Percentiles rank a stretch among this genome's conserved stretches.
Evolutionary conservation across 2,329 filamentous ascomycete genomes (phyloP).

Genomic region (Aspergillus spinulosporus): DNA sequence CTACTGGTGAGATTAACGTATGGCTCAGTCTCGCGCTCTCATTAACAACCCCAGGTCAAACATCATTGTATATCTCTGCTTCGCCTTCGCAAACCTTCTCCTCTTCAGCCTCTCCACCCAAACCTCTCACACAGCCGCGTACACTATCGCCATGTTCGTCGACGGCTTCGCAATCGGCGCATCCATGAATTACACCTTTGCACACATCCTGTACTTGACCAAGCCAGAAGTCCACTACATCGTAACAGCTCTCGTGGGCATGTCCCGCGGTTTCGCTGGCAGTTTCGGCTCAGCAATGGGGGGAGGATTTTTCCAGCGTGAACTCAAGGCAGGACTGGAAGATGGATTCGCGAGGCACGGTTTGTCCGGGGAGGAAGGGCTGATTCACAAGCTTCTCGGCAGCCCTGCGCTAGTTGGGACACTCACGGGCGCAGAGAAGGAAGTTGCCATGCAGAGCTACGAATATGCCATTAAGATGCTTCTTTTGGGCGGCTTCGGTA

Average conservation of each 20-base stretch:
- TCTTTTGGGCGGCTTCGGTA: constrained; percentile 53
- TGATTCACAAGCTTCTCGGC: constrained; percentile 59
- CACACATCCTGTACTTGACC: constrained; percentile 74
- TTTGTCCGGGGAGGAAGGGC: constrained; percentile 39
- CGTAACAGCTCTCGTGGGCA: constrained; percentile 72
- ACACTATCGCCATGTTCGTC: constrained; percentile 62
- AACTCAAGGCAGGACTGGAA: constrained; percentile 58
- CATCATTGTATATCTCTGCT: constrained; percentile 61
- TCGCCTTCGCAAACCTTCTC: constrained; percentile 59
- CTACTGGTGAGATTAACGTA: constrained; percentile 53
- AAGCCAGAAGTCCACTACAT: constrained; percentile 68
- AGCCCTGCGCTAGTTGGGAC: constrained; percentile 57
- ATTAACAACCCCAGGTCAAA: constrained; percentile 47
- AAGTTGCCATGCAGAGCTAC: constrained; percentile 57
- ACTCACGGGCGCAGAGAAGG: constrained; percentile 51
- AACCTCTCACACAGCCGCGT: constrained; percentile 52
- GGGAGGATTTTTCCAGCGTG: constrained; percentile 70
- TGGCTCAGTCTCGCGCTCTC: neutral
- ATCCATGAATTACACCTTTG: constrained; percentile 75
- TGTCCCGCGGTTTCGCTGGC: constrained; percentile 78
- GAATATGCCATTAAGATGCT: constrained; percentile 54
- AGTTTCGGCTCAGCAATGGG: constrained; percentile 79
- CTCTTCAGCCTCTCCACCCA: constrained; percentile 60
- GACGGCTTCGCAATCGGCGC: constrained; percentile 75
- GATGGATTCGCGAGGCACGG: constrained; percentile 55